Conservation (phyloP, 2,329 filamentous ascomycete genomes). For the Lecanoromycetidae sp. region DNA sequence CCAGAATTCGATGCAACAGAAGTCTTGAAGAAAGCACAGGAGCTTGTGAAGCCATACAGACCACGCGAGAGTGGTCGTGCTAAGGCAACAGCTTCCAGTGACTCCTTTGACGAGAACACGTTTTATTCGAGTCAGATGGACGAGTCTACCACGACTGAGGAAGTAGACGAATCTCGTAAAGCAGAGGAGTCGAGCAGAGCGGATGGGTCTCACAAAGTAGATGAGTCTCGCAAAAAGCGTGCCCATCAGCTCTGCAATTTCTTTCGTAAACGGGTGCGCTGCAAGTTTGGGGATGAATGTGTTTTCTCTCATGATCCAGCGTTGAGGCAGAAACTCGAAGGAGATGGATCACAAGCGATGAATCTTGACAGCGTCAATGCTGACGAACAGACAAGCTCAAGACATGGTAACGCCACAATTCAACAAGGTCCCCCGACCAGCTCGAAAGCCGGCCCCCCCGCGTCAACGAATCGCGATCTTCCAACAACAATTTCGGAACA, state of each 20-base stretch:
- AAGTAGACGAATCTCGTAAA: conserved; percentile 23
- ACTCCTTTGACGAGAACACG: conserved; percentile 84
- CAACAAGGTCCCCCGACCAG: conserved; percentile 20
- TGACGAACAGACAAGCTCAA: conserved; percentile 26
- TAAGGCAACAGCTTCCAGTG: conserved; percentile 54
- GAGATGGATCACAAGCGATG: conserved; percentile 20
- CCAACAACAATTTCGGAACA: conserved; percentile 1
- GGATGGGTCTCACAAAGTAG: too few relatives aligned
- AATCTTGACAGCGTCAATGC: conserved; percentile 25
- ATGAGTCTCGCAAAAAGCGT: conserved; percentile 21
- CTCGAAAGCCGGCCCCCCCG: neutral
- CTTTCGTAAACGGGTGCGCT: conserved; percentile 14
- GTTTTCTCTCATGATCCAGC: conserved; percentile 17
- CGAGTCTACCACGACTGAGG: conserved; percentile 51
- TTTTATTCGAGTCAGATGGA: conserved; percentile 89
- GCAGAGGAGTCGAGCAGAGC: too few relatives aligned
- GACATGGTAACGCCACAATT: conserved; percentile 26
- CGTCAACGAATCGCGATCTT: neutral
- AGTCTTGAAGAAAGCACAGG: conserved; percentile 58
- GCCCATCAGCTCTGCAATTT: conserved; percentile 13
- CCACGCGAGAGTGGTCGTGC: conserved; percentile 21
- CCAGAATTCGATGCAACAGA: conserved; percentile 59
- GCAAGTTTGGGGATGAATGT: conserved; percentile 15
- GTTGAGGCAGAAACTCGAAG: conserved; percentile 16
- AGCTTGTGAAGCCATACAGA: conserved; percentile 55